These are phyloP conservation scores for Huiozyma naganishii DNA, from an alignment of 805 yeast genomes.

Conservation along the genomic window DNA sequence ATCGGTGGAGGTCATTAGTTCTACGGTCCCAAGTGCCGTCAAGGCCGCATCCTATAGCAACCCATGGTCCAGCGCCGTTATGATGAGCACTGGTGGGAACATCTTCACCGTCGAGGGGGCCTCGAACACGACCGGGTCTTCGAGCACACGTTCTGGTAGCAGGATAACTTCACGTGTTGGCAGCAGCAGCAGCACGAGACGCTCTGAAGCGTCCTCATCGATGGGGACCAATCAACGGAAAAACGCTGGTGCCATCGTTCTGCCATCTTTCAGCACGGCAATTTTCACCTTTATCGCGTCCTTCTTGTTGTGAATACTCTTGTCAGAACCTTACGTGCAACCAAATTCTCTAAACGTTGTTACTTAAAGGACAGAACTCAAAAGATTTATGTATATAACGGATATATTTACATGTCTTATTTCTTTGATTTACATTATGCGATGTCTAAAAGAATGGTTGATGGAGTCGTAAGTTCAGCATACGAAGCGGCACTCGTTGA, in stretches of 20 bases:
- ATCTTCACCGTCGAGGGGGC: constrained; percentile 11
- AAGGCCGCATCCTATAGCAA: constrained; percentile 36
- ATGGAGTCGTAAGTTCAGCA: too few species aligned
- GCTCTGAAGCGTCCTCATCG: not conserved
- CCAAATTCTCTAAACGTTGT: too few species aligned
- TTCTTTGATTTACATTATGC: too few species aligned
- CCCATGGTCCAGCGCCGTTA: constrained; percentile 26
- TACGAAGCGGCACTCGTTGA: too few species aligned
- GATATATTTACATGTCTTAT: too few species aligned
- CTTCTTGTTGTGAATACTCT: not conserved
- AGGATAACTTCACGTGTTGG: too few species aligned
- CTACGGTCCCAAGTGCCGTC: constrained; percentile 39
- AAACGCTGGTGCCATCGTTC: not conserved
- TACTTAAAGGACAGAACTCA: too few species aligned
- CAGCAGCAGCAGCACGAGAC: not conserved
- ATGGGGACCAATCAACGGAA: not conserved
- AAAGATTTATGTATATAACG: too few species aligned
- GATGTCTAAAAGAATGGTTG: too few species aligned
- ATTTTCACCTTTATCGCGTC: not conserved
- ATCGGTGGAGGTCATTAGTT: constrained; percentile 36
- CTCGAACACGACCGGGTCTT: not conserved
- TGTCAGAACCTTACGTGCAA: too few species aligned
- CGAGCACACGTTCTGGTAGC: not conserved
- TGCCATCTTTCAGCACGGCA: not conserved
- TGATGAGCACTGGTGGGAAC: constrained; percentile 17